phyloP scores from a whole-genome alignment of 2,329 filamentous ascomycete genomes.

The Dactylellina sp. region DNA sequence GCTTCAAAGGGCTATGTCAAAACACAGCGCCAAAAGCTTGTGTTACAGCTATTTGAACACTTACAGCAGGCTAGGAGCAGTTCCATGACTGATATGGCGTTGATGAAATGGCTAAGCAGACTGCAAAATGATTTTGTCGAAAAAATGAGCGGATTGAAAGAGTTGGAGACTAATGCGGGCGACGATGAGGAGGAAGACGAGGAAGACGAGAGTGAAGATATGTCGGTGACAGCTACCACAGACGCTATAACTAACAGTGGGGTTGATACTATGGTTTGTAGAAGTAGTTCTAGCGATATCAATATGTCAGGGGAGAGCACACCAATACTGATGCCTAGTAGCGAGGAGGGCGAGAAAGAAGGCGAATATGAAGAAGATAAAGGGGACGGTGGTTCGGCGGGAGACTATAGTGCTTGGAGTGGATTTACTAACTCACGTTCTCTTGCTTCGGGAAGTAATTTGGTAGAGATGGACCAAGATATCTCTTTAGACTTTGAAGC shows the following conservation, averaged over 20 bases:
- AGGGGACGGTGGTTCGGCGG: conserved; percentile 1
- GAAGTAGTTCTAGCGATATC: conserved; percentile 14
- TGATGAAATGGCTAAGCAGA: conserved; percentile 57
- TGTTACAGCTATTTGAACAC: conserved; percentile 59
- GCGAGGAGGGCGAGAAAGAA: not conserved
- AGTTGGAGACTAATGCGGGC: conserved; percentile 23
- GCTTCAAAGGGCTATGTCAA: conserved; percentile 55
- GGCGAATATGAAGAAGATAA: not conserved
- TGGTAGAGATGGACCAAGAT: too few species aligned
- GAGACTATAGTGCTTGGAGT: conserved; percentile 20
- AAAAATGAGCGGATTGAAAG: conserved; percentile 54
- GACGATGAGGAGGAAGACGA: conserved; percentile 20
- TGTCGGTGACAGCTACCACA: conserved; percentile 16
- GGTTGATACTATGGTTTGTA: not conserved
- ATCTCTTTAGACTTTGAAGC: not conserved
- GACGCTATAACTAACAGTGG: conserved; percentile 4
- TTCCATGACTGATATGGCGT: conserved; percentile 57
- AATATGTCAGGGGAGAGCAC: conserved; percentile 30
- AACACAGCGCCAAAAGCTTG: conserved; percentile 57
- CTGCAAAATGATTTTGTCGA: conserved; percentile 60
- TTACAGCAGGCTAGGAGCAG: conserved; percentile 59
- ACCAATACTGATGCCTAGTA: conserved; percentile 22
- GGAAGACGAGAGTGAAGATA: conserved; percentile 14
- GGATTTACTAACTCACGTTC: conserved; percentile 16
- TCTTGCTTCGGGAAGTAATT: not conserved